A percentile compares a stretch with the other conserved stretches of the same genome.
Evolutionary conservation across 768 basidiomycete genomes (phyloP).

Genomic region (Lentinula lateritia): DNA sequence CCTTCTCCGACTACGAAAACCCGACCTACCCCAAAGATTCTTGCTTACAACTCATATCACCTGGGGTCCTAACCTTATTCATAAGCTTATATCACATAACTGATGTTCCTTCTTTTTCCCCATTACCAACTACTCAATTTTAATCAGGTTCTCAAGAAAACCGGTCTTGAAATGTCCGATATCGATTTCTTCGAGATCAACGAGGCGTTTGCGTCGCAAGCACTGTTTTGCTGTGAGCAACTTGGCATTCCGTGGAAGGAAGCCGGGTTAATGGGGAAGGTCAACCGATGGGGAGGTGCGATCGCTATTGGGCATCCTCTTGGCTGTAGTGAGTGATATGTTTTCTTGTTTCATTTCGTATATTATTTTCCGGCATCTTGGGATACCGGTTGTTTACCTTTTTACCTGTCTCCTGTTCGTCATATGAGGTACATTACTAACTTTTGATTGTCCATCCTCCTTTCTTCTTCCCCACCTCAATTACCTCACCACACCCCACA

Average conservation of each 20-base stretch:
- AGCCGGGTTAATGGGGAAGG: constrained; percentile 37
- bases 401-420: background rate
- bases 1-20: too few species aligned
- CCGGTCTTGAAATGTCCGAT: constrained; percentile 61
- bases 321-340: constrained; percentile 60
- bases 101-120: background rate
- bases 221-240: constrained; percentile 65
- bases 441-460: background rate
- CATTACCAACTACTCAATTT: background rate
- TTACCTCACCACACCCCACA: too few species aligned
- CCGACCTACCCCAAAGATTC: background rate
- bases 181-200: constrained; percentile 92
- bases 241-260: constrained; percentile 52
- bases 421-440: background rate
- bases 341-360: background rate
- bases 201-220: constrained; percentile 85
- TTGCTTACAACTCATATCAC: background rate
- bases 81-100: background rate
- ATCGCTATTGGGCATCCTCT: constrained; percentile 90
- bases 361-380: background rate
- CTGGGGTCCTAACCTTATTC: background rate
- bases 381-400: constrained; percentile 14
- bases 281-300: constrained; percentile 84
- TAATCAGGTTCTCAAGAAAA: constrained; percentile 45
- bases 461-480: constrained; percentile 5